Base-by-base conservation (phyloP, 2,329 filamentous ascomycete genomes). In the Epichloe gansuensis region DNA sequence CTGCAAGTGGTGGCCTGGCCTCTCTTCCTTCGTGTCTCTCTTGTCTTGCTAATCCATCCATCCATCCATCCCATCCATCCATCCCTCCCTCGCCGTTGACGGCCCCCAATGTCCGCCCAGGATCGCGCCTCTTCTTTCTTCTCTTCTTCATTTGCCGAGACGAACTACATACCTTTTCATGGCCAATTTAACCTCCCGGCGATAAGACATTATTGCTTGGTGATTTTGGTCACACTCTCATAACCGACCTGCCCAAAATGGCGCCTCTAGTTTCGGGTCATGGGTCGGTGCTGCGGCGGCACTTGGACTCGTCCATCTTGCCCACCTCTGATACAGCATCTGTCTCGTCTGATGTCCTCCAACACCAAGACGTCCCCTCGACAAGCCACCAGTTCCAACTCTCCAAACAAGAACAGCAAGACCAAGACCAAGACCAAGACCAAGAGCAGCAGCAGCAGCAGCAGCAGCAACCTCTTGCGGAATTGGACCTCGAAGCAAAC, bases 301-400 rank as follows among this genome's bases (percentile, higher is more conserved):
- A 38, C 40, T 13, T 51, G 31, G 47, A 50, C 43, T 53, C 54
- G 48, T 48, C 52, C 23, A 43, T 55, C 41, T 49, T 53, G 56
- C 56, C 51, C 59, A 59, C 50, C 57, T 63, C 68, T 65, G 68
- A 69, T 60, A 67, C 67, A 59, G 61, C 60, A 47, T 64, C 63
- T 66, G 66, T 68, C 57, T 69, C 67, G 61, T 64, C 66, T 63
- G 62, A 66, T 61, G 54, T 62, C 52, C 46, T 51, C 56, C 52
- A 54, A 51, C 40, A 49, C 17, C 15, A 51, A 25, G 44, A 53
- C 15, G 41, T 15, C 35, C 38, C 47, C 35, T 45, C 34, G 11
- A 17, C 46, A 35, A 48, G 51, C 35, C 44, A 45, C 50, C 51
- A 55, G 17, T 49, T 54, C 42, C 47, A 48, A 23, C 42, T 54